Conservation (phyloP, 2,329 filamentous ascomycete genomes). For the Aspergillus fijiensis region DNA sequence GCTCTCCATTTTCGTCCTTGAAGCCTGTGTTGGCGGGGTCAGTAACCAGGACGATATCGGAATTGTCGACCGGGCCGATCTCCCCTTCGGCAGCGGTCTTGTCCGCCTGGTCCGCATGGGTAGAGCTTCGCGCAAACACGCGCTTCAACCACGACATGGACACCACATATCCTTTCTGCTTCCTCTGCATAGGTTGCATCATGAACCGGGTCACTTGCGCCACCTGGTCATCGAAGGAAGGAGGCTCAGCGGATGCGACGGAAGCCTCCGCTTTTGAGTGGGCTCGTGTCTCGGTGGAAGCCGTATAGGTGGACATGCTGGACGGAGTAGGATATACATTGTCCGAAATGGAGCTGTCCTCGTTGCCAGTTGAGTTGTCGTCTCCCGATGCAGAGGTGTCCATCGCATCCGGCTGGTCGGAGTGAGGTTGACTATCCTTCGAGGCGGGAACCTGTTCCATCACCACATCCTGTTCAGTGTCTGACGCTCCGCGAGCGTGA, state of each 20-base stretch:
- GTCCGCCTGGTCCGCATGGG: slow-evolving; percentile 54
- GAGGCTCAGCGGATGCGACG: slow-evolving; percentile 30
- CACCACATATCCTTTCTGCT: slow-evolving; percentile 74
- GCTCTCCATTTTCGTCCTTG: slow-evolving; percentile 47
- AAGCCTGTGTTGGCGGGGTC: slow-evolving; percentile 41
- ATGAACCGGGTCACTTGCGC: slow-evolving; percentile 64
- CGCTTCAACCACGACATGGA: slow-evolving; percentile 76
- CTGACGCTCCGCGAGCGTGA: slow-evolving; percentile 31
- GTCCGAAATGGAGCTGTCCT: slow-evolving; percentile 32
- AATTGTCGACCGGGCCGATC: slow-evolving; percentile 83
- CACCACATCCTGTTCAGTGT: slow-evolving; percentile 30
- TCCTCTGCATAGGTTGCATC: slow-evolving; percentile 61
- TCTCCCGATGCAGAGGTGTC: slow-evolving; percentile 43
- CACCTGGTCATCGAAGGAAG: slow-evolving; percentile 68
- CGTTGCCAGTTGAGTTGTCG: slow-evolving; percentile 27
- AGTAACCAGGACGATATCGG: slow-evolving; percentile 68
- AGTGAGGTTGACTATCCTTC: slow-evolving; percentile 22
- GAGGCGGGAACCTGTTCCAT: slow-evolving; percentile 22
- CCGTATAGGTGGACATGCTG: slow-evolving; percentile 38
- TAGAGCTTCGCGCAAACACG: slow-evolving; percentile 65
- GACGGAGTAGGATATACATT: slow-evolving; percentile 40
- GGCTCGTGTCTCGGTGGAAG: slow-evolving; percentile 30
- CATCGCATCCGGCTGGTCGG: slow-evolving; percentile 40
- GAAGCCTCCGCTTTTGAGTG: slow-evolving; percentile 25
- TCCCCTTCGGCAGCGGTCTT: slow-evolving; percentile 62